Percentiles rank a stretch among this genome's conserved stretches.
phyloP scores from a whole-genome alignment of 352 stramenopile genomes.

The Phytophthora cajani region DNA sequence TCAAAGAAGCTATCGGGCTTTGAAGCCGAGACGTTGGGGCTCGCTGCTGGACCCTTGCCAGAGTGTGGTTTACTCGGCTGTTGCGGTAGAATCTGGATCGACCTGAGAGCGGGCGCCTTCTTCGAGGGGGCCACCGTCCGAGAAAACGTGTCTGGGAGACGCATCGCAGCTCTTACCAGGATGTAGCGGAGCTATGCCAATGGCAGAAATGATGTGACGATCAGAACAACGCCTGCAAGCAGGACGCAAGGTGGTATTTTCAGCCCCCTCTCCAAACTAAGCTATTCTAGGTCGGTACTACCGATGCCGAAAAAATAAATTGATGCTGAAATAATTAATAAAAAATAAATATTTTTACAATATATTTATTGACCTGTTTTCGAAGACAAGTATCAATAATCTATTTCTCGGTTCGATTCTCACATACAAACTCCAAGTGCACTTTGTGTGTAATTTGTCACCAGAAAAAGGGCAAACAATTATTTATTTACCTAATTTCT shows the following conservation, averaged over 20 bases:
- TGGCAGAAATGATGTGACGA: background rate
- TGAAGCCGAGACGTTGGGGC: background rate
- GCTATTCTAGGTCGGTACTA: too few relatives aligned
- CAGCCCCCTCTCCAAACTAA: background rate
- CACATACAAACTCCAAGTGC: too few relatives aligned
- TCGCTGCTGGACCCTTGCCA: background rate
- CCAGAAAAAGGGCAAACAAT: too few relatives aligned
- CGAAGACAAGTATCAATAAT: too few relatives aligned
- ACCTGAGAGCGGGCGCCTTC: background rate
- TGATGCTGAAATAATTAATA: too few relatives aligned
- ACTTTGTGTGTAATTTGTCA: too few relatives aligned
- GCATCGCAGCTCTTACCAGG: background rate
- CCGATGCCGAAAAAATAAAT: too few relatives aligned
- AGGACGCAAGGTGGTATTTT: background rate
- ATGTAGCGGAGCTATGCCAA: background rate
- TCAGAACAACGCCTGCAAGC: background rate
- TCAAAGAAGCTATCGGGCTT: conserved; percentile 19
- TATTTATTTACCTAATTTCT: too few relatives aligned
- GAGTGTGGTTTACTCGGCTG: background rate
- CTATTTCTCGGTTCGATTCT: too few relatives aligned
- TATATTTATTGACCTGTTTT: too few relatives aligned
- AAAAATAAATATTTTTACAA: too few relatives aligned
- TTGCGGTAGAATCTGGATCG: conserved; percentile 8
- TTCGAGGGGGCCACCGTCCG: background rate
- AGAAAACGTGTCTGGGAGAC: background rate